These are phyloP conservation scores for Parietichytrium sp. DNA, from an alignment of 108 stramenopile genomes.

Conservation along the genomic window DNA sequence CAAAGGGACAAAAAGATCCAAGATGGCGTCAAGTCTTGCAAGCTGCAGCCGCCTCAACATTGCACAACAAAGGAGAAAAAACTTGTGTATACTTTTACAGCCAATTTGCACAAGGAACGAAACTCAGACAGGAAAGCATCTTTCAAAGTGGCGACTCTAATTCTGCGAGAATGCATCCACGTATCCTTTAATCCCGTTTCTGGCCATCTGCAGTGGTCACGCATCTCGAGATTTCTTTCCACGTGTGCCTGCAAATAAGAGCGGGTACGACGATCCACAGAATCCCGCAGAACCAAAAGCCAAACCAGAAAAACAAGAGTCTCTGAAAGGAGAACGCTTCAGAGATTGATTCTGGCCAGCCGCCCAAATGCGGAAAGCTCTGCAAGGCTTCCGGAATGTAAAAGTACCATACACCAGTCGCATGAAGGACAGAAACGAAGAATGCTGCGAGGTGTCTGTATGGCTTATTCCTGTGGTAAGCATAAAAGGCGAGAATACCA, in stretches of 20 bases:
- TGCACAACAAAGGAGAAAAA: too few species aligned
- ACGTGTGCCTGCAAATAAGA: background rate
- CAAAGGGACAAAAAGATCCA: too few species aligned
- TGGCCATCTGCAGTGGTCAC: too few species aligned
- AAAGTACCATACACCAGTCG: slow-evolving; percentile 17
- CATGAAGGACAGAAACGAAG: background rate
- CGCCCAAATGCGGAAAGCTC: background rate
- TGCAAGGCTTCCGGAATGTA: background rate
- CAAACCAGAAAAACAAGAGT: background rate
- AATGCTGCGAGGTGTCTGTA: background rate
- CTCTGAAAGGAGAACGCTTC: background rate
- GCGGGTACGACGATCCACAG: background rate
- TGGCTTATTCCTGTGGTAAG: background rate
- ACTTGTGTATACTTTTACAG: too few species aligned
- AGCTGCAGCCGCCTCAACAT: too few species aligned
- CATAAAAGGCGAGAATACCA: background rate
- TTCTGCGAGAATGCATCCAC: too few species aligned
- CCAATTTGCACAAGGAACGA: too few species aligned
- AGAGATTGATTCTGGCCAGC: background rate
- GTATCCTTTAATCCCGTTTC: too few species aligned
- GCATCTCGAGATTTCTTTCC: background rate
- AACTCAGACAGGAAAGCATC: too few species aligned
- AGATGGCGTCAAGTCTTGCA: too few species aligned
- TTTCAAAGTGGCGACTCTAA: too few species aligned
- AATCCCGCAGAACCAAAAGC: slow-evolving; percentile 8